Evolutionary conservation across 306 rosid species (phyloP).

Genomic region (Quillaja saponaria): DNA sequence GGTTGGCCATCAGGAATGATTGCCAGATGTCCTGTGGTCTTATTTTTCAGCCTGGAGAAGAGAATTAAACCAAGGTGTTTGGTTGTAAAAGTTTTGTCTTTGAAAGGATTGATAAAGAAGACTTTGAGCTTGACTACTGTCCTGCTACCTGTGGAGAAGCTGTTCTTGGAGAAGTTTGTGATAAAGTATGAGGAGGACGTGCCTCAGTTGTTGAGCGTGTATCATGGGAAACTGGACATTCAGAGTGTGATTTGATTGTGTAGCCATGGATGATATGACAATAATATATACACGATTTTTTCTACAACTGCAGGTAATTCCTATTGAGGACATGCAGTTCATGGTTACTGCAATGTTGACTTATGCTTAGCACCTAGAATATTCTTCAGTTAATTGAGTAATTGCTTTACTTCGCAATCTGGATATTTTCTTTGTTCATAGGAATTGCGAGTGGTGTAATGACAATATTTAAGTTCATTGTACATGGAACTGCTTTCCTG

Average conservation of each 20-base stretch:
- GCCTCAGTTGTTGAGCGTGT: constrained; percentile 29
- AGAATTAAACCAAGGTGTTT: constrained; percentile 34
- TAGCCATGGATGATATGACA: no score
- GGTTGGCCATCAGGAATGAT: constrained; percentile 34
- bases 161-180: constrained; percentile 28
- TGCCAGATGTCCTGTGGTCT: constrained; percentile 26
- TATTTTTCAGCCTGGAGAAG: constrained; percentile 30
- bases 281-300: no score
- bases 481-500: no score
- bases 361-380: no score
- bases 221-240: constrained; percentile 17
- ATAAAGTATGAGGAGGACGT: constrained; percentile 19
- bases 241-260: not conserved
- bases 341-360: no score
- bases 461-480: no score
- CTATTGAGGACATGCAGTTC: no score
- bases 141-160: constrained; percentile 11
- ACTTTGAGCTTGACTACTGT: constrained; percentile 26
- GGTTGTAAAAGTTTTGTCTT: constrained; percentile 15
- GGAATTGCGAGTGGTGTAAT: no score
- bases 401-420: no score
- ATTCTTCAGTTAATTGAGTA: no score
- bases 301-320: no score
- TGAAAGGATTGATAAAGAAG: constrained; percentile 33
- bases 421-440: no score